phyloP scores from a whole-genome alignment of 805 yeast species.

The Clavispora vitiphila region DNA sequence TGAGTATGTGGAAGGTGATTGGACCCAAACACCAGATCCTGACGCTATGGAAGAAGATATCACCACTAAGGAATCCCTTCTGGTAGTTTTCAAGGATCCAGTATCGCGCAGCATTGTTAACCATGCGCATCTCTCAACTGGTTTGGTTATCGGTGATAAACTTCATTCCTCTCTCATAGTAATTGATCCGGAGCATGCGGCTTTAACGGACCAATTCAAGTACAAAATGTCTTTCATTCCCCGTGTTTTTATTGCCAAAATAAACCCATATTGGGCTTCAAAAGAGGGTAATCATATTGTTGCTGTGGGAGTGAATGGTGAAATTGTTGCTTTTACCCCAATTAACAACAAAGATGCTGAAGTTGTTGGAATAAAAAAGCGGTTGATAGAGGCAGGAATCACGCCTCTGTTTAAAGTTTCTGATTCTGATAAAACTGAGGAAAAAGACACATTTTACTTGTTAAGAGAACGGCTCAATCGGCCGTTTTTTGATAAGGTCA shows the following conservation, averaged over 20 bases:
- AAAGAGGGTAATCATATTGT: conserved; percentile 12
- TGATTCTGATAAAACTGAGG: background rate
- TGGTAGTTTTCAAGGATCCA: conserved; percentile 26
- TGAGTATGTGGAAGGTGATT: conserved; percentile 8
- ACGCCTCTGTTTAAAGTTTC: background rate
- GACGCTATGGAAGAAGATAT: background rate
- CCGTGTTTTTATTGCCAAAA: conserved; percentile 22
- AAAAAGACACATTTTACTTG: conserved; percentile 9
- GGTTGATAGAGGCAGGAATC: background rate
- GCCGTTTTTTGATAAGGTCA: conserved; percentile 32
- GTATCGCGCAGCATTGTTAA: conserved; percentile 29
- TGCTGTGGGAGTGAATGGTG: conserved; percentile 36
- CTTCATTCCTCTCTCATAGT: conserved; percentile 29
- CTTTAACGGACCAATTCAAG: conserved; percentile 6
- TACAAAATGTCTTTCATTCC: conserved; percentile 28
- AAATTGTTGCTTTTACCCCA: conserved; percentile 16
- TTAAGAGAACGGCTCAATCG: conserved; percentile 21
- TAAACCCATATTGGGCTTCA: conserved; percentile 19
- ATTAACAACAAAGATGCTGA: conserved; percentile 12
- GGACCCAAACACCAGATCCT: background rate
- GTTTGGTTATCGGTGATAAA: conserved; percentile 32
- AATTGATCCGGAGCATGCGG: conserved; percentile 12
- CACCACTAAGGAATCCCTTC: background rate
- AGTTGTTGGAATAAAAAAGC: conserved; percentile 9
- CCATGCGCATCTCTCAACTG: conserved; percentile 18